Percentiles rank a stretch among this genome's conserved stretches.
Conservation (phyloP, 2,329 filamentous ascomycete genomes). For the Diaporthe sp. region DNA sequence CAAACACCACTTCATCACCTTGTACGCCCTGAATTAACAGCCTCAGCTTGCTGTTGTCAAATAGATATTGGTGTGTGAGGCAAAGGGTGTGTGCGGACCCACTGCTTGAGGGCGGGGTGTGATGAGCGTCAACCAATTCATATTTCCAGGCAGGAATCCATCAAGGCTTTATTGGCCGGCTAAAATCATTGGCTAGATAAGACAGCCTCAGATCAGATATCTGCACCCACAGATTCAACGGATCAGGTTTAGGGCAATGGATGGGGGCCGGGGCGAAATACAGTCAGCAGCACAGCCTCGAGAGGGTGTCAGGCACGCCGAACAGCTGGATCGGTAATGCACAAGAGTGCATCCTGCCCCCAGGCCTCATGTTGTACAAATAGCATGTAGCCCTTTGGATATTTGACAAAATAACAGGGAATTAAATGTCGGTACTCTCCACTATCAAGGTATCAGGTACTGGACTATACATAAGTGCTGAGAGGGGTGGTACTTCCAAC, state of each 20-base stretch:
- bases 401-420: neutral
- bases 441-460: neutral
- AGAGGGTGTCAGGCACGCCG: neutral
- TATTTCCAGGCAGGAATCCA: neutral
- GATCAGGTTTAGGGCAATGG: neutral
- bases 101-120: neutral
- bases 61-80: neutral
- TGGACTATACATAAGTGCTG: neutral
- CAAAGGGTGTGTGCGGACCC: neutral
- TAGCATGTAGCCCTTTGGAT: neutral
- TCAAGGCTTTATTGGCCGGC: neutral
- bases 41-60: neutral
- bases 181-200: neutral
- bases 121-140: neutral
- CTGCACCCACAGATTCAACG: neutral
- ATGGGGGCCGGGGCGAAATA: neutral
- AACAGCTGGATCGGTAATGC: neutral
- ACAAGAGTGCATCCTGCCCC: neutral
- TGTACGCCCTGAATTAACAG: neutral
- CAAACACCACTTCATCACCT: neutral
- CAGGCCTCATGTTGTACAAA: neutral
- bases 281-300: neutral
- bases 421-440: neutral
- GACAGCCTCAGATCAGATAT: neutral
- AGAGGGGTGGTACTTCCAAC: neutral